These are phyloP conservation scores for Arabidopsis arenosa DNA, from an alignment of 345 rosid genomes.

Conservation along the genomic window DNA sequence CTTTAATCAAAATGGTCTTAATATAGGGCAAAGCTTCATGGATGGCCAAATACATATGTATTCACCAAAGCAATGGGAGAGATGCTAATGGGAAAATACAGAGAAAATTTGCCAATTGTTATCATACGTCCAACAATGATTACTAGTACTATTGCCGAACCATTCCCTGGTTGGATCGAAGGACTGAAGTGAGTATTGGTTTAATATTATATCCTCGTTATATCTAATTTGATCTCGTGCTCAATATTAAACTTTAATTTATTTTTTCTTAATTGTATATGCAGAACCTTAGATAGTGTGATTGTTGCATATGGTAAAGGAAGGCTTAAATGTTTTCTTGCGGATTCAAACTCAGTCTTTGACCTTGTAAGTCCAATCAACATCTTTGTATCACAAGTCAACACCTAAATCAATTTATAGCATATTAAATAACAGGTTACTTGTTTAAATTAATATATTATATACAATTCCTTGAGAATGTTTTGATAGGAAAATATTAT, in stretches of 20 bases:
- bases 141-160: conserved; percentile 71
- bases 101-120: conserved; percentile 61
- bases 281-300: conserved; percentile 71
- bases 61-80: conserved; percentile 91
- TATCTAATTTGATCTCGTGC: neutral
- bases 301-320: conserved; percentile 60
- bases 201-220: neutral
- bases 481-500: neutral
- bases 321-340: conserved; percentile 52
- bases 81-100: conserved; percentile 62
- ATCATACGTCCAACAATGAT: conserved; percentile 73
- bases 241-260: neutral
- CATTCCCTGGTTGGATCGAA: conserved; percentile 92
- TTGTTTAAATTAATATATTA: conserved; percentile 10
- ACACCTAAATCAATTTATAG: neutral
- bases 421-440: conserved; percentile 15
- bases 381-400: conserved; percentile 5
- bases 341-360: conserved; percentile 43
- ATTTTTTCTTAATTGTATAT: neutral
- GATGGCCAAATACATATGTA: conserved; percentile 89
- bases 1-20: neutral
- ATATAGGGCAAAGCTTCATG: conserved; percentile 65
- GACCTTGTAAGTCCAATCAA: conserved; percentile 56
- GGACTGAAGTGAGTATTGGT: conserved; percentile 58
- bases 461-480: neutral